These are phyloP conservation scores for Malus hybrid DNA, from an alignment of 331 rosid genomes.

Conservation along the genomic window DNA sequence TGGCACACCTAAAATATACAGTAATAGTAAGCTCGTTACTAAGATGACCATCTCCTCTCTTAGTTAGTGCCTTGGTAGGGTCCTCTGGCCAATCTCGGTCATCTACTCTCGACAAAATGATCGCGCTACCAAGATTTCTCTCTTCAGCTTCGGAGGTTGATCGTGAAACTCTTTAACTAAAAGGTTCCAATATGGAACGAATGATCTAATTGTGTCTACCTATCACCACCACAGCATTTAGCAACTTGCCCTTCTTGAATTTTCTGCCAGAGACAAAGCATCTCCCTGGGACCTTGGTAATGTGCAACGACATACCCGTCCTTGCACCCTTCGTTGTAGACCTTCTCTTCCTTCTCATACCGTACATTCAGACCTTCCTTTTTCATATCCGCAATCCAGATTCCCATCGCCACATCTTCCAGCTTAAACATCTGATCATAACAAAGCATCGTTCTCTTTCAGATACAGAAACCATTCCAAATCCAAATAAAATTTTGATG, in stretches of 20 bases:
- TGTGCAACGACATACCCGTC: constrained; percentile 90
- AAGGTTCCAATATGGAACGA: background rate
- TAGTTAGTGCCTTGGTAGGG: background rate
- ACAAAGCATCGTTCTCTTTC: constrained; percentile 13
- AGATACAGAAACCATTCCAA: constrained; percentile 1
- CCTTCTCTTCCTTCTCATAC: constrained; percentile 58
- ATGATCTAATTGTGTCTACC: background rate
- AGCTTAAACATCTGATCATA: constrained; percentile 82
- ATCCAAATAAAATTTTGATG: too few relatives aligned
- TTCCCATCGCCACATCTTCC: constrained; percentile 99
- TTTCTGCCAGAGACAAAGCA: constrained; percentile 96
- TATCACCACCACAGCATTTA: constrained; percentile 53
- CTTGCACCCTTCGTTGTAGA: constrained; percentile 69
- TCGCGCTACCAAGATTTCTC: constrained; percentile 9
- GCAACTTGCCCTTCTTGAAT: constrained; percentile 62
- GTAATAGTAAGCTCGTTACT: background rate
- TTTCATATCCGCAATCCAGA: constrained; percentile 81
- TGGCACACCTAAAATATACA: background rate
- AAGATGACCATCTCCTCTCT: background rate
- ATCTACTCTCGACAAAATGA: background rate
- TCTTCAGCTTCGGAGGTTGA: background rate
- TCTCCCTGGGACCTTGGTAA: constrained; percentile 95
- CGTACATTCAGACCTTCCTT: constrained; percentile 57
- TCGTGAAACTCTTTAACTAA: background rate
- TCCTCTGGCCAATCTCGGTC: constrained; percentile 2